These are phyloP conservation scores for Sclerotiophoma versabilis DNA, from an alignment of 2,329 filamentous ascomycete species.

Conservation along the genomic window DNA sequence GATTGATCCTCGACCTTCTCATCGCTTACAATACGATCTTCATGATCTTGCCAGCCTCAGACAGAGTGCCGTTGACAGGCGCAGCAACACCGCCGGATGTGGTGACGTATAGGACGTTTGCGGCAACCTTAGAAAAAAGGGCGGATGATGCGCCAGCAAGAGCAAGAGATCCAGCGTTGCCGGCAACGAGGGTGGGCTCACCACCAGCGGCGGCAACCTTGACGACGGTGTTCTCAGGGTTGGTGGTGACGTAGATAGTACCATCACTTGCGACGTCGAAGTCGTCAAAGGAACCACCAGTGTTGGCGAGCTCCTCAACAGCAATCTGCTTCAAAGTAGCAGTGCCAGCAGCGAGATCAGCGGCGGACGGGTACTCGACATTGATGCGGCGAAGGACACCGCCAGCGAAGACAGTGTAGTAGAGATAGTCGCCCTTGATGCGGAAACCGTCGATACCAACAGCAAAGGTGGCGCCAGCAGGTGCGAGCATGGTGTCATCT, in stretches of 20 bases:
- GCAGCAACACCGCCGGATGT: conserved; percentile 18
- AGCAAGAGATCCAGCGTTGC: conserved; percentile 5
- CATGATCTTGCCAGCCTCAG: conserved; percentile 20
- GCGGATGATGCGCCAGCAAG: conserved; percentile 18
- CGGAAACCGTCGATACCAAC: conserved; percentile 19
- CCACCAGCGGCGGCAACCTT: conserved; percentile 18
- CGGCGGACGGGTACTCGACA: conserved; percentile 10
- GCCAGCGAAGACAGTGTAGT: conserved; percentile 15
- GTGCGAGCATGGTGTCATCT: conserved; percentile 14
- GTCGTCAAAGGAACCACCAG: conserved; percentile 17
- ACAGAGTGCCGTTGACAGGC: conserved; percentile 17
- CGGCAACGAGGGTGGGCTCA: conserved; percentile 14
- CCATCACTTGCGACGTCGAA: conserved; percentile 15
- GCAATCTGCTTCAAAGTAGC: conserved; percentile 14
- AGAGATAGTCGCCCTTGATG: conserved; percentile 12
- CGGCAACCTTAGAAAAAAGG: conserved; percentile 12
- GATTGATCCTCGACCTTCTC: not conserved
- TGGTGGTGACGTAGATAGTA: conserved; percentile 14
- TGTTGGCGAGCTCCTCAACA: conserved; percentile 18
- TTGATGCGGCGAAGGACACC: conserved; percentile 17
- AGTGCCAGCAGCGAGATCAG: conserved; percentile 11
- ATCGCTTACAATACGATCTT: conserved; percentile 8
- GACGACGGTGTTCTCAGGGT: conserved; percentile 18
- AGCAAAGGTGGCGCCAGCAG: conserved; percentile 13
- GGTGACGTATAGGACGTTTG: conserved; percentile 17